Evolutionary conservation across 495 filamentous ascomycete species (phyloP), one percentile per base, ranked within the genome.

Genomic region (Tuber aestivum): DNA sequence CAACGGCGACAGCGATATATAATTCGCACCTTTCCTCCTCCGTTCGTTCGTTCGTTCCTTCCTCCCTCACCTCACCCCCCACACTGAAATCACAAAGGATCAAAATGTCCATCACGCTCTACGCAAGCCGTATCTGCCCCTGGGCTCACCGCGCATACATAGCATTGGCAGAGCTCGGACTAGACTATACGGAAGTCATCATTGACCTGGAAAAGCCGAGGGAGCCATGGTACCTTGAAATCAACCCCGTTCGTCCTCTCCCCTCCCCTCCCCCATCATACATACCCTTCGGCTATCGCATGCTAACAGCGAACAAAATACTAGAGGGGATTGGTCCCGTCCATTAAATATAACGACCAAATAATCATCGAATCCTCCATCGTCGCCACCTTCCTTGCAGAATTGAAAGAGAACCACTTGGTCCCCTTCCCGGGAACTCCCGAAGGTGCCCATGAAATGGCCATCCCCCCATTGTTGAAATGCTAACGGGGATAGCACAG

Each of bases 71-170:
- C 18, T 9, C 38, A 41, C 38, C n/a, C 44, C 42, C 5, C 72
- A 9, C 37, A 16, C 42, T 42, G 69, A 76, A 9, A 35, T 8
- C 41, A 87, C 89, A 79, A 87, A 83, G 23, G 48, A 65, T 82
- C 71, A 76, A 56, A 71, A 81, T 81, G 79, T 21, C 74, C 40
- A 79, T 79, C 61, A 72, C 61, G 23, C 38, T 79, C 69, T 96
- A 96, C 84, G 95, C 92, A 74, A 93, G 91, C 87, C 91, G 89
- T 78, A 40, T 69, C 71, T 96, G 93, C 84, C 94, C 94, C 23
- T 96, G 89, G 88, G 93, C 93, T 1, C 92, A 95, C 81, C 91
- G 94, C 38, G 92, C 88, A 2, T 91, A 96, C 81, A 94, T 95
- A 69, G 89, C 89, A 12, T 88, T 97, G 40, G 86, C 87, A 38